Conservation (phyloP, 1,139 yeast species). For the Suhomyces bribrorum region DNA sequence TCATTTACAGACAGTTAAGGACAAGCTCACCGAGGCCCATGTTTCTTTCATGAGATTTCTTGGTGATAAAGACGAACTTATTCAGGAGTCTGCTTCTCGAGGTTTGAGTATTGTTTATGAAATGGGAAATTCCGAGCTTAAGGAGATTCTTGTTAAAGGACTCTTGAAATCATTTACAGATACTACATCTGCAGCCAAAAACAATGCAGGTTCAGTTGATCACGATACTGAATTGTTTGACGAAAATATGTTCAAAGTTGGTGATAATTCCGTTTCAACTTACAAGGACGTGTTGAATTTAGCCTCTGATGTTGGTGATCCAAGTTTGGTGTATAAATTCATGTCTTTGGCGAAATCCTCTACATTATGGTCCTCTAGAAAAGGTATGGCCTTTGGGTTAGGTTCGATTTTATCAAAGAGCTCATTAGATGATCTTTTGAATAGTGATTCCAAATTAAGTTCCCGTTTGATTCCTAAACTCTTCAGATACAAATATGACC, state of each 20-base stretch:
- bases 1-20: constrained; percentile 42
- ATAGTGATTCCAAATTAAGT: constrained; percentile 55
- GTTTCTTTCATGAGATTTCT: constrained; percentile 71
- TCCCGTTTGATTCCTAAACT: constrained; percentile 74
- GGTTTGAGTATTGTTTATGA: constrained; percentile 85
- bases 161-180: constrained; percentile 80
- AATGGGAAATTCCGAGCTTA: constrained; percentile 65
- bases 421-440: constrained; percentile 63
- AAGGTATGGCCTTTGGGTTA: constrained; percentile 91
- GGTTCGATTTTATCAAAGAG: constrained; percentile 83
- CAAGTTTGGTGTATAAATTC: constrained; percentile 88
- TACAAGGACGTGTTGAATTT: constrained; percentile 81
- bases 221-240: constrained; percentile 85
- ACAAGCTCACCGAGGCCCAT: constrained; percentile 60
- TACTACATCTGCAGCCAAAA: constrained; percentile 47
- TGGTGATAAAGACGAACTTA: constrained; percentile 76
- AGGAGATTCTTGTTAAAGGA: constrained; percentile 74
- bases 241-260: constrained; percentile 74
- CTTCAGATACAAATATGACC: constrained; percentile 84
- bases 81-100: constrained; percentile 90
- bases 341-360: constrained; percentile 91
- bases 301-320: constrained; percentile 95
- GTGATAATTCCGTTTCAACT: constrained; percentile 85
- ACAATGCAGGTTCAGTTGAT: constrained; percentile 69
- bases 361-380: constrained; percentile 87